phyloP scores from a whole-genome alignment of 352 stramenopile genomes.

The Phytophthora pisi region DNA sequence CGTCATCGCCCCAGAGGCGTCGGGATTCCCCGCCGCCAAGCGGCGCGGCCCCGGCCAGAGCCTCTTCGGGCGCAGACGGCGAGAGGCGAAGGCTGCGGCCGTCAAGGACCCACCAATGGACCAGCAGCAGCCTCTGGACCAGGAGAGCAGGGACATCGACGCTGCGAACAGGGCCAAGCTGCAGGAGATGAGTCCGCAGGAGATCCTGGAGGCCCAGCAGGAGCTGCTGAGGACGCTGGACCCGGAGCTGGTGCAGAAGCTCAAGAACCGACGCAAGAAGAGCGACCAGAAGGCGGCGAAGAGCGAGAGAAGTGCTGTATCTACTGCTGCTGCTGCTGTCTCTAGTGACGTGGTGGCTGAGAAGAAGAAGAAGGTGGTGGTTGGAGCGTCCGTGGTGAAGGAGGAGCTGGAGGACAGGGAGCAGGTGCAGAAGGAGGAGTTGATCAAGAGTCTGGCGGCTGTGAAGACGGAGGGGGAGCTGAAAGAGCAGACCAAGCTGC shows the following conservation, averaged over 20 bases:
- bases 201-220: conserved; percentile 77
- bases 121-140: conserved; percentile 14
- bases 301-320: conserved; percentile 5
- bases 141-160: conserved; percentile 62
- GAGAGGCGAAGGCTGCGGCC: conserved; percentile 15
- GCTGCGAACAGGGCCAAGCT: conserved; percentile 60
- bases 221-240: conserved; percentile 67
- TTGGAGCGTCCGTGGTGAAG: conserved; percentile 26
- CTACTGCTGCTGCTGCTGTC: not conserved
- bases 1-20: conserved; percentile 37
- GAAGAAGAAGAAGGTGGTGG: conserved; percentile 21
- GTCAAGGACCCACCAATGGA: conserved; percentile 7
- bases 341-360: no score
- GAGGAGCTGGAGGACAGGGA: conserved; percentile 4
- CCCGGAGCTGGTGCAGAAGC: conserved; percentile 65
- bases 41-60: conserved; percentile 54
- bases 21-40: conserved; percentile 67
- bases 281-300: conserved; percentile 8
- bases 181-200: conserved; percentile 62
- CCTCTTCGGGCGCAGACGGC: conserved; percentile 68
- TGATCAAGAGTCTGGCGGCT: conserved; percentile 47
- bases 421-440: conserved; percentile 26
- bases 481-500: conserved; percentile 39
- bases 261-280: conserved; percentile 45
- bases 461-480: conserved; percentile 77